Evolutionary conservation across 192 early-diverging fungal genomes (phyloP), one percentile per base, ranked within the genome.

Genomic region (Dispira simplex): DNA sequence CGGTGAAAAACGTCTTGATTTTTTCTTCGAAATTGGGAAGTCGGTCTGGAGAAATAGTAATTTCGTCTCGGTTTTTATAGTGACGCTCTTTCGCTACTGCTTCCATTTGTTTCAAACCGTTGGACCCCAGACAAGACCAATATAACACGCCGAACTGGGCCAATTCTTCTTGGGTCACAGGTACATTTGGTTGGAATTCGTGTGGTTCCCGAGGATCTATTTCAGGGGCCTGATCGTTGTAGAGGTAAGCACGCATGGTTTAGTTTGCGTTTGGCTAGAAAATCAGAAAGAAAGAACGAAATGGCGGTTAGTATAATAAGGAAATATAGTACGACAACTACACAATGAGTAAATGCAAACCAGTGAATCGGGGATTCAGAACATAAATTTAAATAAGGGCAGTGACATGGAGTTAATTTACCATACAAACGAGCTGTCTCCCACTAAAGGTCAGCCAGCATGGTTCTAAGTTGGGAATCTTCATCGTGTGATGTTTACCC

Each of bases 41-140:
- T 56, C 75, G 83, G 18, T 83, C 81, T 46, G 81, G 84, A 58
- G 90, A 88, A 54, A 95, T 88, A 46, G 75, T 78, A 63, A 98
- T 88, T 68, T 83, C 74, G 71, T 98, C 95, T 27, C 90, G 77
- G 83, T 94, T 95, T 78, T 91, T 91, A 80, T 98, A 98, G 20
- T 72, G 67, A 55, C 95, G 76, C 65, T 91, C 87, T 25, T 62
- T 51, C 68, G 83, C 84, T 39, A 98, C 77, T 2, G 66, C 64
- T 28, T 96, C 76, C 48, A 96, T 71, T 52, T 83, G 66, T 20
- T 82, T 76, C 55, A 82, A 44, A 16, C 74, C 75, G 66, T 89
- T 64, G 10, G 72, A 68, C 25, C 69, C 73, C 11, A 55, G 69
- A 44, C 76, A 77, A 12, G 78, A 69, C 77, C 78, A 83, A 70